Percentiles rank a stretch among this genome's conserved stretches.
Conservation (phyloP, 176 grass and related monocot species). For the Zoysia pacifica region DNA sequence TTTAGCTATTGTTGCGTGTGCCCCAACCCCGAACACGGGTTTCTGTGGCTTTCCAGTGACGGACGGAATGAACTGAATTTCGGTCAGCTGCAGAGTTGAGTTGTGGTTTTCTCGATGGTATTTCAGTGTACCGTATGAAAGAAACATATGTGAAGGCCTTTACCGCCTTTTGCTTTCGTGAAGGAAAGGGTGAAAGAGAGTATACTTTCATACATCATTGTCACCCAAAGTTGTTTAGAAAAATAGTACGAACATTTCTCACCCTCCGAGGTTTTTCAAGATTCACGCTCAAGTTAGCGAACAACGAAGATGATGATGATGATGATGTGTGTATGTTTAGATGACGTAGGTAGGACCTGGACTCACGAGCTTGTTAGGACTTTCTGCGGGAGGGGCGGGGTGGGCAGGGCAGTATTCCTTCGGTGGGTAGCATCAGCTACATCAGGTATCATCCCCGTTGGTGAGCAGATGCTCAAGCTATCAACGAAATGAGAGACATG, state of each 20-base stretch:
- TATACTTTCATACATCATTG: background rate
- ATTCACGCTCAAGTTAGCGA: background rate
- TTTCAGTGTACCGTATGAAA: background rate
- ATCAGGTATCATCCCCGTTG: no score
- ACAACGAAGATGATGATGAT: no score
- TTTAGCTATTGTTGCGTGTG: background rate
- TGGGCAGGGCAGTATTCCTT: no score
- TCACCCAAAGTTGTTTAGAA: background rate
- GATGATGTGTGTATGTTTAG: no score
- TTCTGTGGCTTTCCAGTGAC: background rate
- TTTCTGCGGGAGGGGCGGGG: no score
- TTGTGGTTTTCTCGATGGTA: background rate
- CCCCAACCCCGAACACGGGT: slow-evolving; percentile 4
- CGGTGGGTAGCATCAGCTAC: no score
- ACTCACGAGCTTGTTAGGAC: no score
- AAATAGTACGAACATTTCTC: background rate
- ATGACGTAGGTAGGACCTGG: no score
- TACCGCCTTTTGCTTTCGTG: background rate
- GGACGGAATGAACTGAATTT: background rate
- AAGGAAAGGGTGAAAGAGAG: background rate
- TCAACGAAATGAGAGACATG: no score
- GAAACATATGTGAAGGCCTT: background rate
- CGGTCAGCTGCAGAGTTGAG: background rate
- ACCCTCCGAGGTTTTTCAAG: background rate
- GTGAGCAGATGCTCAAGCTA: no score